Base-by-base conservation (phyloP, 805 yeast genomes). In the Teunomyces funiuensis region DNA sequence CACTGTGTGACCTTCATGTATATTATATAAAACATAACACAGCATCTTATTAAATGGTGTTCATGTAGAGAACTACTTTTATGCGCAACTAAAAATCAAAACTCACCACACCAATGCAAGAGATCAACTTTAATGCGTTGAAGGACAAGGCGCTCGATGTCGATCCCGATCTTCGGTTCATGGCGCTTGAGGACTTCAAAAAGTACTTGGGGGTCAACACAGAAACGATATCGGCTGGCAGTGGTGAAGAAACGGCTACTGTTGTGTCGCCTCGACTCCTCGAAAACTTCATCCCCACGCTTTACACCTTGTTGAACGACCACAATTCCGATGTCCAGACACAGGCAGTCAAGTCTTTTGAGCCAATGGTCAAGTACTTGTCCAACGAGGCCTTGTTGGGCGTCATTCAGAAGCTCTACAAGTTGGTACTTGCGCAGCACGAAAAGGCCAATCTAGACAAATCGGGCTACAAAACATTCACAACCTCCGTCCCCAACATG, bases 121-220 rank as follows among this genome's bases (percentile, higher is more conserved):
- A 55, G 13, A 49, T 61, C 50, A 66, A 60, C 41, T 46, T 65
- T 40, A 53, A 54, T 28, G 41, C 54, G 10, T 52, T 70, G 37
- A 63, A 55, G 42, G 75, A 73, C 28, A 71, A 72, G 49, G 77
- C 82, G 10, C 67, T 67, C 30, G 86, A 82, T 49, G 82, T 82
- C 2, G 96, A 88, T 52, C 85, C 93, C 3, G 96, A 88, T 56
- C 66, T 85, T 50, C 69, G 96, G 57, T 88, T 81, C 64, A 88
- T 88, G 96, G 95, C 90, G 2, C 66, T 88, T 41, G 84, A 77
- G 51, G 96, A 88, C 54, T 71, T 86, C 52, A 78, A 75, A 51
- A 76, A 76, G 54, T 54, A 63, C 36, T 53, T 76, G 16, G 47
- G 52, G 43, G 37, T 62, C 51, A 44, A n/a, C n/a, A n/a, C n/a